Base-by-base conservation (phyloP, 257 asterid genomes). In the Plantago ovata region DNA sequence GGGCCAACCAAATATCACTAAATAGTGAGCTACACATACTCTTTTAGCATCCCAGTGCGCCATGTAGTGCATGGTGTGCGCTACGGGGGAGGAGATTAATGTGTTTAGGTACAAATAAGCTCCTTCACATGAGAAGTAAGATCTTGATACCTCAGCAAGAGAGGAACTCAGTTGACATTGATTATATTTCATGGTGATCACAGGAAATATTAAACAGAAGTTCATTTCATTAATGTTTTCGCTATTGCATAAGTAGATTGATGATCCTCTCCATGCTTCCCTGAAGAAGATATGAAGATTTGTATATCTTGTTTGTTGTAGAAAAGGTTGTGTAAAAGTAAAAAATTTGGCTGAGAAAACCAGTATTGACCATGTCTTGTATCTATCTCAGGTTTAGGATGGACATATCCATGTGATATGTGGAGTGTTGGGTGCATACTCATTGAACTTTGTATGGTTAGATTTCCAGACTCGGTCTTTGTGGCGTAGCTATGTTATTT, bases 391-490 rank as follows among this genome's bases (percentile, higher is more conserved):
- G 81, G 86, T 57, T 69, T 80, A 67, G 83, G 86, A 52, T 80
- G 86, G 86, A 69, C 79, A 2, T 64, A 66, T 50, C 81, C 86
- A 38, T 77, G 83, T 69, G 83, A 80, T 72, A 65, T 80, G 18
- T 77, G 86, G 81, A 80, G 86, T 63, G 43, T 67, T 28, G 86
- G 86, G 62, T 80, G 83, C 73, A 61, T 80, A 63, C 83, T 80
- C 45, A 72, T 74, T 51, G 83, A 80, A 65, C 75, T 77, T 69
- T 74, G 83, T 81, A 68, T 69, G 70, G 86, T 80, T 57, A 57
- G 86, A 49, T 56, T 33, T 65, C 36, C 65, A 15, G 10, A 51
- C 61, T 62, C 69, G 20, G 48, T 40, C 18, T 16, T 10, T 18
- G 9, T 52, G 14, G 60, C 50, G 43, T 20, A 48, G 50, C 42